These are phyloP conservation scores for Fraxinus paxiana DNA, from an alignment of 305 asterid species.

Conservation along the genomic window DNA sequence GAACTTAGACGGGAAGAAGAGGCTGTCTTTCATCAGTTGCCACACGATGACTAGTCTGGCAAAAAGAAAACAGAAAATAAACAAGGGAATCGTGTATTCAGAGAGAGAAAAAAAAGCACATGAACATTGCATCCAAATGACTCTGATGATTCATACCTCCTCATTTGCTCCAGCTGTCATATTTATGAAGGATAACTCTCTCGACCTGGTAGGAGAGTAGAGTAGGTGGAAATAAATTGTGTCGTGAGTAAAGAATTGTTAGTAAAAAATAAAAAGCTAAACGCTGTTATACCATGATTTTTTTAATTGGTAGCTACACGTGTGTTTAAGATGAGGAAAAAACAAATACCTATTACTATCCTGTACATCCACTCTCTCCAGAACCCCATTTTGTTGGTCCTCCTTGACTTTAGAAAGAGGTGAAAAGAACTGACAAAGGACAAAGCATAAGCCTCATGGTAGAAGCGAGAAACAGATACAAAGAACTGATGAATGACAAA, in stretches of 20 bases:
- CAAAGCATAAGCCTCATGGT: constrained; percentile 26
- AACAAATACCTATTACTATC: constrained; percentile 55
- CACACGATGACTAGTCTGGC: constrained; percentile 75
- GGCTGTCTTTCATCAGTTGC: constrained; percentile 77
- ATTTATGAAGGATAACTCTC: constrained; percentile 67
- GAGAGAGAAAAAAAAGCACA: not conserved
- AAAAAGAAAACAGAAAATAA: constrained; percentile 23
- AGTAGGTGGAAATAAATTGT: not conserved
- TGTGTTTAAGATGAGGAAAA: constrained; percentile 16
- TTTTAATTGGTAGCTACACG: constrained; percentile 2
- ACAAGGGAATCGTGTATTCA: constrained; percentile 15
- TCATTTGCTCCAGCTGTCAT: constrained; percentile 86
- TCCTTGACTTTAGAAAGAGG: constrained; percentile 88
- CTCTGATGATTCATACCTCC: constrained; percentile 47
- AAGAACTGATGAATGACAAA: constrained; percentile 1
- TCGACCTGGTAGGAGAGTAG: constrained; percentile 46
- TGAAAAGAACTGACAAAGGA: constrained; percentile 73
- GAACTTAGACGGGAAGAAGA: constrained; percentile 66
- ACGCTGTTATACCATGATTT: not conserved
- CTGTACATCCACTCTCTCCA: constrained; percentile 43
- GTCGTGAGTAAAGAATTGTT: not conserved
- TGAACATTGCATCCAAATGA: constrained; percentile 20
- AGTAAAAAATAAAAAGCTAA: not conserved
- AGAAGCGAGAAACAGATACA: not conserved
- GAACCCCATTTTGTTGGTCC: constrained; percentile 55